These are phyloP conservation scores for Psilocybe cyanescens DNA, from an alignment of 768 basidiomycete genomes.

Conservation along the genomic window DNA sequence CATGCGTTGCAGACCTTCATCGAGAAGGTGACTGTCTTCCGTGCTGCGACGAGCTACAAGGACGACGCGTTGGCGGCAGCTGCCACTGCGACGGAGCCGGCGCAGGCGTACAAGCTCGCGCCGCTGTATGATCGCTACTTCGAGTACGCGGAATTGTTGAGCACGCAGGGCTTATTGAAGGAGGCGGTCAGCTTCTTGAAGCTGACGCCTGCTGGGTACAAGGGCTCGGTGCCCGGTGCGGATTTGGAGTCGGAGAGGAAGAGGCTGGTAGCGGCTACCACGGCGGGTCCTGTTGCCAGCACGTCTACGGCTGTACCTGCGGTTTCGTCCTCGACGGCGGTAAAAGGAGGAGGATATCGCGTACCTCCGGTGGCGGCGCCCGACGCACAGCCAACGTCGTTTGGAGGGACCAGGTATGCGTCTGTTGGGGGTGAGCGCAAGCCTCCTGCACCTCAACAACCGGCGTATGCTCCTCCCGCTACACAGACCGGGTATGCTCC, in stretches of 20 bases:
- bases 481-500: not conserved
- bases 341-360: slow-evolving; percentile 25
- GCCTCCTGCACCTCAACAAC: slow-evolving; percentile 5
- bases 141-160: slow-evolving; percentile 93
- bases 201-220: slow-evolving; percentile 80
- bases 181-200: slow-evolving; percentile 82
- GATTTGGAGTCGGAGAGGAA: slow-evolving; percentile 42
- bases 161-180: slow-evolving; percentile 85
- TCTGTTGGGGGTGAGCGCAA: slow-evolving; percentile 18
- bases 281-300: slow-evolving; percentile 25
- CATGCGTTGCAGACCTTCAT: slow-evolving; percentile 91
- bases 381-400: slow-evolving; percentile 7
- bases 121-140: slow-evolving; percentile 90
- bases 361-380: not conserved
- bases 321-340: slow-evolving; percentile 11
- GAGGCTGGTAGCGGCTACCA: slow-evolving; percentile 40
- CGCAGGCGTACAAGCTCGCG: slow-evolving; percentile 80
- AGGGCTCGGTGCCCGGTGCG: slow-evolving; percentile 50
- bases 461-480: slow-evolving; percentile 15
- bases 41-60: slow-evolving; percentile 79
- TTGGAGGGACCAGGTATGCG: slow-evolving; percentile 18
- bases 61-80: slow-evolving; percentile 66
- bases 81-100: slow-evolving; percentile 38
- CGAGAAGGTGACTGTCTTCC: slow-evolving; percentile 96
- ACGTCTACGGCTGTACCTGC: slow-evolving; percentile 13